phyloP scores from a whole-genome alignment of 1,284 basidiomycete genomes.

The Sporisorium exsertum region DNA sequence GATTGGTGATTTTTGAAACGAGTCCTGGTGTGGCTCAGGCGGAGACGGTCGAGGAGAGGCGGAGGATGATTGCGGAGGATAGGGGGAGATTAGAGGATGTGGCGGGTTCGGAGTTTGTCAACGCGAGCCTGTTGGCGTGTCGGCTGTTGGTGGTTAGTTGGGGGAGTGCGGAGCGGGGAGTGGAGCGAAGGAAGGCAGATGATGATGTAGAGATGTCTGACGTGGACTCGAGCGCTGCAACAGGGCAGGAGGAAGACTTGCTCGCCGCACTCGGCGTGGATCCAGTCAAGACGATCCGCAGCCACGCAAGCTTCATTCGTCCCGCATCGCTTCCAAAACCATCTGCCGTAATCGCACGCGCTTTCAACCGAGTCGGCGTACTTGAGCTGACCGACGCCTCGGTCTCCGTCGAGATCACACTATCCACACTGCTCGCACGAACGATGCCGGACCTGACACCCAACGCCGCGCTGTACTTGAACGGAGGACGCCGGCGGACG shows the following conservation, averaged over 20 bases:
- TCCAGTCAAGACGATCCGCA: background rate
- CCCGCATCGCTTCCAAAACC: background rate
- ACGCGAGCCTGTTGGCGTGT: constrained; percentile 24
- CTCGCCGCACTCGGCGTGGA: constrained; percentile 20
- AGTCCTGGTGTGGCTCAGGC: constrained; percentile 20
- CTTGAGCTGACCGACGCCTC: constrained; percentile 41
- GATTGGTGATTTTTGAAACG: constrained; percentile 48
- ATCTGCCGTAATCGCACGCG: background rate
- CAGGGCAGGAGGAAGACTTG: background rate
- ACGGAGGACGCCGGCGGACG: constrained; percentile 7
- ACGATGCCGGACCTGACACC: constrained; percentile 29
- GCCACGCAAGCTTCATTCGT: background rate
- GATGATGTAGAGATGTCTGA: constrained; percentile 31
- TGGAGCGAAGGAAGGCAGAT: background rate
- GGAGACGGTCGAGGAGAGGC: constrained; percentile 13
- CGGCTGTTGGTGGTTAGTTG: constrained; percentile 37
- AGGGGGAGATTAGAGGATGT: constrained; percentile 25
- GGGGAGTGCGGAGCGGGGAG: constrained; percentile 1
- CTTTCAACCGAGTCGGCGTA: constrained; percentile 32
- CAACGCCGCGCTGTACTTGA: constrained; percentile 12
- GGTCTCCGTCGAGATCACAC: constrained; percentile 20
- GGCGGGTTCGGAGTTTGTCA: constrained; percentile 13
- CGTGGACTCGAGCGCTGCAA: background rate
- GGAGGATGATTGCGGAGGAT: constrained; percentile 10
- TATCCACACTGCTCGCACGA: constrained; percentile 13